These are phyloP conservation scores for Phyllostachys edulis DNA, from an alignment of 176 grass and related monocot genomes.

Conservation along the genomic window DNA sequence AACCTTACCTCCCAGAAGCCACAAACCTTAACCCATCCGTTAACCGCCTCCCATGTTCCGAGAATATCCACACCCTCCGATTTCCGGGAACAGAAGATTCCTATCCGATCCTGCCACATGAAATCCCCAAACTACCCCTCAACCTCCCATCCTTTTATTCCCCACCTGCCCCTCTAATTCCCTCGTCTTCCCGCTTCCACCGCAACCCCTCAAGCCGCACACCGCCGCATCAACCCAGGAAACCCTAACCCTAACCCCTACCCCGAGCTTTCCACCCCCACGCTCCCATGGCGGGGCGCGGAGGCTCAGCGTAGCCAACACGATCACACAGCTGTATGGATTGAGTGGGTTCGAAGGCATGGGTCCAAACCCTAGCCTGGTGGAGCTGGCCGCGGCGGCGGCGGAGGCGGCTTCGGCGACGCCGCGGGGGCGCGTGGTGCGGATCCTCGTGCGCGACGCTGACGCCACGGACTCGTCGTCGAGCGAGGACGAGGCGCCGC, in stretches of 20 bases:
- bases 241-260: constrained; percentile 47
- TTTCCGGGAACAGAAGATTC: background rate
- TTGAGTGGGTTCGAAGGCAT: constrained; percentile 44
- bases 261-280: background rate
- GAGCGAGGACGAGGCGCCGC: constrained; percentile 61
- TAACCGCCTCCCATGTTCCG: background rate
- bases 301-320: constrained; percentile 24
- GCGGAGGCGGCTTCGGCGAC: background rate
- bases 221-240: background rate
- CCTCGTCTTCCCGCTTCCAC: constrained; percentile 41
- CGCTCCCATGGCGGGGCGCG: constrained; percentile 44
- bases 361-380: constrained; percentile 56
- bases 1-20: too few relatives aligned
- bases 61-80: constrained; percentile 28
- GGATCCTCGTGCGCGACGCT: constrained; percentile 66
- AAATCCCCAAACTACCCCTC: constrained; percentile 10
- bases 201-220: constrained; percentile 12
- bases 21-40: background rate
- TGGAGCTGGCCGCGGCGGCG: constrained; percentile 18
- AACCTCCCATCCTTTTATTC: background rate
- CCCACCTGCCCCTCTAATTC: background rate
- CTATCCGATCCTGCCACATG: background rate
- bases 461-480: constrained; percentile 92
- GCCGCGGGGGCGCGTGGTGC: constrained; percentile 39
- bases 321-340: constrained; percentile 24